Evolutionary conservation across 805 yeast genomes (phyloP).

Genomic region (Metschnikowia baotianmanensis): DNA sequence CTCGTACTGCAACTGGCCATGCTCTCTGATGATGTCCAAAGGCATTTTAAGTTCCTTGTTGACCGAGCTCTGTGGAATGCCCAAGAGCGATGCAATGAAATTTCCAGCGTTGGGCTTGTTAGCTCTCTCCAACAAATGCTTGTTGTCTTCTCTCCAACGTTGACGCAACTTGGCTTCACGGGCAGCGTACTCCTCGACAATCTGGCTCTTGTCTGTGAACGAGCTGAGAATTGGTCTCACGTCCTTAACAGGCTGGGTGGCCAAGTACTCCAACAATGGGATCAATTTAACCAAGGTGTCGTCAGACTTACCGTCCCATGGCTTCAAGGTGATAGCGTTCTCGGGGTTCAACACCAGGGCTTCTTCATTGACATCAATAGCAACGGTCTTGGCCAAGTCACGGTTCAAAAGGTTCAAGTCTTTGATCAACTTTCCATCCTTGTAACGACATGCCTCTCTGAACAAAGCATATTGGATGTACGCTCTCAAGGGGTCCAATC

Average conservation of each 20-base stretch:
- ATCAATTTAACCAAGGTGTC: conserved; percentile 77
- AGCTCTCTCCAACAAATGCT: conserved; percentile 31
- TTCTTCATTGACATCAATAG: conserved; percentile 74
- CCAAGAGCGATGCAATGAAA: conserved; percentile 62
- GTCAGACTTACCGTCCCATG: conserved; percentile 86
- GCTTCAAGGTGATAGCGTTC: conserved; percentile 79
- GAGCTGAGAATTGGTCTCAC: conserved; percentile 84
- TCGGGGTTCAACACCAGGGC: conserved; percentile 84
- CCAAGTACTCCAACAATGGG: conserved; percentile 92
- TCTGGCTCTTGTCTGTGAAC: conserved; percentile 60
- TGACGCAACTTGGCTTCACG: conserved; percentile 77
- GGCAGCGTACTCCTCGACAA: conserved; percentile 74
- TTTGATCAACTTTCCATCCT: conserved; percentile 86
- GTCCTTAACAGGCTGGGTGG: conserved; percentile 81
- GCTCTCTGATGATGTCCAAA: conserved; percentile 83
- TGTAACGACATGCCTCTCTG: conserved; percentile 87
- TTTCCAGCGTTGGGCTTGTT: conserved; percentile 43
- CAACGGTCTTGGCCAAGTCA: conserved; percentile 76
- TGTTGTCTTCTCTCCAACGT: conserved; percentile 58
- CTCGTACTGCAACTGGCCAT: conserved; percentile 86
- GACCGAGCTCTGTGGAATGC: conserved; percentile 49
- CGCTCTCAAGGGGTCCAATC: conserved; percentile 91
- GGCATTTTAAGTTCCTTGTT: conserved; percentile 69
- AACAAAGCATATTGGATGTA: conserved; percentile 81
- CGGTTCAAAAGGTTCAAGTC: conserved; percentile 90